These are phyloP conservation scores for Cucurbita ficifolia DNA, from an alignment of 306 rosid species.

Conservation along the genomic window DNA sequence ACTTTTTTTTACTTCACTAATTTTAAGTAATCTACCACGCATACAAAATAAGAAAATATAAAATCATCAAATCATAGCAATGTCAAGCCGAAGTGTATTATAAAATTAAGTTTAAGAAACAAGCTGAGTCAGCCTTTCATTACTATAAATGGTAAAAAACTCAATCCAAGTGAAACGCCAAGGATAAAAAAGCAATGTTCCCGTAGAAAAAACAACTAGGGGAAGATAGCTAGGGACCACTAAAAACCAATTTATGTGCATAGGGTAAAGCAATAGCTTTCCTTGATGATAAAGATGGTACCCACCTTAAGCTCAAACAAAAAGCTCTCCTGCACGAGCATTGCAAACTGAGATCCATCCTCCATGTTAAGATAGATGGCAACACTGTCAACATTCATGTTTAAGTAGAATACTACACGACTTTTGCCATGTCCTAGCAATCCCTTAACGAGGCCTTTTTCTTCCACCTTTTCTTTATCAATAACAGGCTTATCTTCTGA, in stretches of 20 bases:
- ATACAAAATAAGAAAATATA: not conserved
- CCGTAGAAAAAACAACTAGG: not conserved
- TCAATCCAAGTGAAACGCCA: not conserved
- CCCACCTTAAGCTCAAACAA: slow-evolving; percentile 74
- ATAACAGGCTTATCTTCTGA: slow-evolving; percentile 26
- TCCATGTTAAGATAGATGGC: slow-evolving; percentile 83
- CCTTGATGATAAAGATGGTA: not conserved
- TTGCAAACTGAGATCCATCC: slow-evolving; percentile 85
- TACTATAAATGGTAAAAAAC: not conserved
- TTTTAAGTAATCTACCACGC: no score
- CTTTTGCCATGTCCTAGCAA: slow-evolving; percentile 80
- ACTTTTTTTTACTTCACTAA: no score
- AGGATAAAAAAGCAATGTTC: not conserved
- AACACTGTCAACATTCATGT: slow-evolving; percentile 86
- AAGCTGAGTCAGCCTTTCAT: not conserved
- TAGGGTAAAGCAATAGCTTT: not conserved
- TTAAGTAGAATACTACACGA: slow-evolving; percentile 63
- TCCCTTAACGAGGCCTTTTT: slow-evolving; percentile 59
- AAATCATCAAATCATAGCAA: not conserved
- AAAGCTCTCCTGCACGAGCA: slow-evolving; percentile 80
- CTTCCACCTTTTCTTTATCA: slow-evolving; percentile 55
- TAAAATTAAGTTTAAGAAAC: not conserved
- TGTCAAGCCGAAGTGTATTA: not conserved
- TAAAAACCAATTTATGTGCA: not conserved
- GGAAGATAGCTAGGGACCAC: not conserved